Evolutionary conservation across 2,329 filamentous ascomycete genomes (phyloP), one percentile per base, ranked within the genome.

Genomic region (Fusarium sp.): DNA sequence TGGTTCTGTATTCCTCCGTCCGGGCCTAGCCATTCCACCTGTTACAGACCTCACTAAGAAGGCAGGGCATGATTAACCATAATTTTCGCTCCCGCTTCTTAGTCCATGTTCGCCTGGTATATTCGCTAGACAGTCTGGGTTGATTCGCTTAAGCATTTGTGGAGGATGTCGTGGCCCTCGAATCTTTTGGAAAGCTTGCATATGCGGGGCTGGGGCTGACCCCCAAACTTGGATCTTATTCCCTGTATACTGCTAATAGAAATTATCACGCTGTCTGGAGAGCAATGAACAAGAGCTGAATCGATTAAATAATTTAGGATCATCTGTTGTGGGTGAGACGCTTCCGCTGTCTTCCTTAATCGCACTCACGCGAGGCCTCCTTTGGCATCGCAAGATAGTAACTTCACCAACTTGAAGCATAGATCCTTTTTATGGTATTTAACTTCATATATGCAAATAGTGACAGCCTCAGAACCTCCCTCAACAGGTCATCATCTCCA

Each of bases 221-320:
- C 62, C 62, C 62, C 62, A 65, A 64, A 28, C n/a, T 10, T 22
- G 11, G 7, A 24, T n/a, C n/a, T n/a, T 7, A 1, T 6, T 17
- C 4, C 13, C 28, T n/a, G 3, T 17, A 30, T 48, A 5, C 7
- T 17, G 4, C 45, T n/a, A 14, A 22, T 11, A 12, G 0, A 8
- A 48, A 2, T 11, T 2, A 3, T n/a, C 14, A 8, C 0, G 4
- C 3, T 4, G 1, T 30, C 3, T n/a, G 5, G 10, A 18, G 11
- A 12, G 13, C 3, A 6, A 6, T 6, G 32, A 15, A 8, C 28
- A 30, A 8, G 11, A 50, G 5, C 28, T 6, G 7, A 12, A n/a
- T 17, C 3, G 2, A 50, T 2, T 7, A n/a, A 30, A 4, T 0
- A 48, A n/a, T 12, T 2, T 3, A 12, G 13, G 9, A 48, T 15